A percentile compares a stretch with the other conserved stretches of the same genome.
These are phyloP conservation scores for Hypoxylon lienhwacheense DNA, from an alignment of 495 filamentous ascomycete genomes.

Conservation along the genomic window DNA sequence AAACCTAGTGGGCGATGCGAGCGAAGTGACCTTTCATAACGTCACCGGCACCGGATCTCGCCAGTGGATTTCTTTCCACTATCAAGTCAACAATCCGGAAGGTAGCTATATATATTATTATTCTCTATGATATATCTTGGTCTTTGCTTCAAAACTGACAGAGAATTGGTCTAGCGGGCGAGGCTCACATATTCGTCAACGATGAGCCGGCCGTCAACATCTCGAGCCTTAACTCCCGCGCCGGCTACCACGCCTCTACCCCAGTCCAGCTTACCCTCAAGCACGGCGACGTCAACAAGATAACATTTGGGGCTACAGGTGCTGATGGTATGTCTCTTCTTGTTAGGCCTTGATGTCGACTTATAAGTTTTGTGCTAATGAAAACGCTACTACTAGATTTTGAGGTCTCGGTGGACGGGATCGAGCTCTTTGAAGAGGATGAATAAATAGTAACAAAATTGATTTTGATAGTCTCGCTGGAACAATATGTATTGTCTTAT, in stretches of 20 bases:
- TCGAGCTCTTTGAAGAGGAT: slow-evolving; percentile 41
- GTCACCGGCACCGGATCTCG: slow-evolving; percentile 43
- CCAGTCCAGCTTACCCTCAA: slow-evolving; percentile 43
- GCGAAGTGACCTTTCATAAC: slow-evolving; percentile 44
- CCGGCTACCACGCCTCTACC: slow-evolving; percentile 44
- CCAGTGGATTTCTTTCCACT: slow-evolving; percentile 50
- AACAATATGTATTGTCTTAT: too few relatives aligned
- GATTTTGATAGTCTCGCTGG: neutral
- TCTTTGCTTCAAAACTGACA: slow-evolving; percentile 10
- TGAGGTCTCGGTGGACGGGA: slow-evolving; percentile 38
- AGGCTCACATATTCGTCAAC: slow-evolving; percentile 47
- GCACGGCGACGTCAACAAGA: slow-evolving; percentile 42
- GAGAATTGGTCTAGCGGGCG: slow-evolving; percentile 30
- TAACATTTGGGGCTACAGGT: slow-evolving; percentile 44
- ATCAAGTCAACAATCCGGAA: slow-evolving; percentile 38
- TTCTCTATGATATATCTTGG: neutral
- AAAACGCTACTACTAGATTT: slow-evolving; percentile 26
- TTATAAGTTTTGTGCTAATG: slow-evolving; percentile 4
- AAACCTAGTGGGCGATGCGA: slow-evolving; percentile 22
- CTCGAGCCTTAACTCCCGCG: slow-evolving; percentile 45
- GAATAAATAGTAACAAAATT: neutral
- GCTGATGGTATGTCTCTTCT: slow-evolving; percentile 31
- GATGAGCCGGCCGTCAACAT: slow-evolving; percentile 43
- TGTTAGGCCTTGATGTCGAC: neutral
- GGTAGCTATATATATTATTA: slow-evolving; percentile 24